Base-by-base conservation (phyloP, 2,329 filamentous ascomycete genomes). In the Cladosporium sphaerospermum region DNA sequence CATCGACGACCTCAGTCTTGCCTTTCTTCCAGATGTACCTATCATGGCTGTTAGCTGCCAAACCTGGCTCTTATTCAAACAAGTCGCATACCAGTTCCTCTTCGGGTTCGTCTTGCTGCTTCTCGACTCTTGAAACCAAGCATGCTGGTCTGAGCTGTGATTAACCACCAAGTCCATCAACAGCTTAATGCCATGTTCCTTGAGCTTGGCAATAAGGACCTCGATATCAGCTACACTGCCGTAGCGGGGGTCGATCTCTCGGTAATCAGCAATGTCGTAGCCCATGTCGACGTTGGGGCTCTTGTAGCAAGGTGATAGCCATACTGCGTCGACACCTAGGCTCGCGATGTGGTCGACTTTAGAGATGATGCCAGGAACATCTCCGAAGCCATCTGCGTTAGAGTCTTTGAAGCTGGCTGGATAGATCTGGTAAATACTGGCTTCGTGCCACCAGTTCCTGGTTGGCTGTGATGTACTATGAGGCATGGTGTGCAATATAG, bases 81-180 rank as follows among this genome's bases (percentile, higher is more conserved):
- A 28, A 7, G 23, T 5, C 78, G 80, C 75, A 59, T 80, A 81
- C 78, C 78, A 81, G 53, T 80, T 73, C 28, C 76, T 67, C 55
- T 79, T 80, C 0, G 71, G 65, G n/a, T 71, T 76, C 10, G 66
- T 62, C 57, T 68, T 76, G 2, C 75, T 78, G 0, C 70, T 73
- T 6, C 74, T 69, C 1, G 78, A 81, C 56, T 83, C 78, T 56
- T 71, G 65, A 61, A 84, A 84, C 81, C 81, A 82, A 41, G 69
- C 64, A 61, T 82, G 79, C 69, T 69, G 77, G 58, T 85, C 80
- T 2, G 82, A 86, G 0, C 86, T 89, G 65, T 92, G 87, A 59
- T 90, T 92, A 57, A 90, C 79, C 2, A 91, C 87, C 3, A 91
- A 73, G 63, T 91, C 86, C 55, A 89, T 77, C 54, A 91, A 81